These are phyloP conservation scores for Saccharomycopsis sp. DNA, from an alignment of 805 yeast genomes.

Conservation along the genomic window DNA sequence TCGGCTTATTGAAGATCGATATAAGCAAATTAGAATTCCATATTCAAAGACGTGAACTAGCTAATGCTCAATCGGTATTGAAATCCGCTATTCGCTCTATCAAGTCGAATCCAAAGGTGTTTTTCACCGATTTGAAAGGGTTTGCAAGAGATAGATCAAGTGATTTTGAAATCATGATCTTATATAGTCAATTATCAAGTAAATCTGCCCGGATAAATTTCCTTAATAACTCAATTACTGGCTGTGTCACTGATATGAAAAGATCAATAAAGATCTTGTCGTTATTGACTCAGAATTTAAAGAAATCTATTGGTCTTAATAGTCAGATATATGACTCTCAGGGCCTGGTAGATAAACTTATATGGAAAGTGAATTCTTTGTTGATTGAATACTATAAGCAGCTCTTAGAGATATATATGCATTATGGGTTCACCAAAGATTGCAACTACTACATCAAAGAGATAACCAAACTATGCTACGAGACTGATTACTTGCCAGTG, in stretches of 20 bases:
- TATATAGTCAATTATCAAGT: not conserved
- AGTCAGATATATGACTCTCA: conserved; percentile 25
- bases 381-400: conserved; percentile 33
- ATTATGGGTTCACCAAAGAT: conserved; percentile 54
- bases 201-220: not conserved
- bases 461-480: conserved; percentile 33
- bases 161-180: conserved; percentile 3
- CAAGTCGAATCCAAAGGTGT: not conserved
- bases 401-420: conserved; percentile 36
- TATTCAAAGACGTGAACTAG: not conserved
- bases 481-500: conserved; percentile 27
- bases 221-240: conserved; percentile 15
- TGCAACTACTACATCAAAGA: conserved; percentile 50
- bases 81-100: not conserved
- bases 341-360: conserved; percentile 39
- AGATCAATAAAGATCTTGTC: not conserved
- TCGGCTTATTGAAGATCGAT: not conserved
- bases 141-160: not conserved
- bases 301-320: conserved; percentile 12
- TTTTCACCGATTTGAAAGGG: not conserved
- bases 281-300: not conserved
- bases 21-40: not conserved
- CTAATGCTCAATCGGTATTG: not conserved
- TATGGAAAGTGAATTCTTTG: conserved; percentile 48
- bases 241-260: conserved; percentile 1